A percentile compares a stretch with the other conserved stretches of the same genome.
phyloP scores from a whole-genome alignment of 352 stramenopile species.

The Globisporangium cystogenes region DNA sequence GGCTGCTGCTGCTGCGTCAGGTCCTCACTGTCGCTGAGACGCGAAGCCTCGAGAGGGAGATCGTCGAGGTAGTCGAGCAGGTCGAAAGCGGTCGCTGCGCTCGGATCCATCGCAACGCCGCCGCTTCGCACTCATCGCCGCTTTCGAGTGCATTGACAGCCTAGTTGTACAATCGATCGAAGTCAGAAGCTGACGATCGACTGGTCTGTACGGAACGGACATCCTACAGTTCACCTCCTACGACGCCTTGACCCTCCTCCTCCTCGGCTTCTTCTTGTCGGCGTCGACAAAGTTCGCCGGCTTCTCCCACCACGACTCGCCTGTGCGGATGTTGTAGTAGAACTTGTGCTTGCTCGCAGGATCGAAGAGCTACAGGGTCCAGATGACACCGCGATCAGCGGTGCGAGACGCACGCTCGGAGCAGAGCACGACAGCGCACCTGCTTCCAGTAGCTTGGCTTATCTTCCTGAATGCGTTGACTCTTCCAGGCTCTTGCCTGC shows the following conservation, averaged over 20 bases:
- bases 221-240: neutral
- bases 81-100: neutral
- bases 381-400: neutral
- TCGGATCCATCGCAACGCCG: neutral
- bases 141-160: too few relatives aligned
- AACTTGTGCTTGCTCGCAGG: conserved; percentile 34
- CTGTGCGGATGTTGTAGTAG: conserved; percentile 70
- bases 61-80: conserved; percentile 10
- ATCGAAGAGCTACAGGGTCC: conserved; percentile 31
- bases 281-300: conserved; percentile 26
- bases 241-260: conserved; percentile 19
- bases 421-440: conserved; percentile 15
- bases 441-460: conserved; percentile 64
- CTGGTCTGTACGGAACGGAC: too few relatives aligned
- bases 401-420: neutral
- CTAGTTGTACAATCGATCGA: too few relatives aligned
- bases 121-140: neutral
- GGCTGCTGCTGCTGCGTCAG: neutral
- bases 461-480: conserved; percentile 29
- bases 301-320: conserved; percentile 54
- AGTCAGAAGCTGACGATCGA: too few relatives aligned
- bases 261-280: conserved; percentile 7
- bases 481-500: conserved; percentile 29
- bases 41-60: neutral
- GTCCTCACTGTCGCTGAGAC: neutral